Percentiles rank a stretch among this genome's conserved stretches.
phyloP scores from a whole-genome alignment of 352 stramenopile species.

The Blastocystis sp. region DNA sequence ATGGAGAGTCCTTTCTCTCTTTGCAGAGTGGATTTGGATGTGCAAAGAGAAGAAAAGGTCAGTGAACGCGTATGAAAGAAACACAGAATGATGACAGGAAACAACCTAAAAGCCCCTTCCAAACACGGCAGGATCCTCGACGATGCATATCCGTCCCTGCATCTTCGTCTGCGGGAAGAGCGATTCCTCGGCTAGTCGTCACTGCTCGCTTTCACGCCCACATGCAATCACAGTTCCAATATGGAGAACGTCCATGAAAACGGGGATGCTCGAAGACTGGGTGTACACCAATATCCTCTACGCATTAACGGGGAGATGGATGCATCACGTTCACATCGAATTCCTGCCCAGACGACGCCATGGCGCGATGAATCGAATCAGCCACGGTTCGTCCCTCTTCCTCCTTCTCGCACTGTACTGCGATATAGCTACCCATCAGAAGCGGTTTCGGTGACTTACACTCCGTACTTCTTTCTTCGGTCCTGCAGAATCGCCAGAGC shows the following conservation, averaged over 20 bases:
- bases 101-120: not conserved
- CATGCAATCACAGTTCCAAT: not conserved
- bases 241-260: not conserved
- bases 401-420: not conserved
- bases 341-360: not conserved
- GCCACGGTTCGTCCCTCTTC: not conserved
- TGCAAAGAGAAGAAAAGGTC: not conserved
- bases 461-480: conserved; percentile 20
- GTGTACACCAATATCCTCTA: not conserved
- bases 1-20: not conserved
- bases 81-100: not conserved
- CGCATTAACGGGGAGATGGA: not conserved
- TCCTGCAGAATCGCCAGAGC: conserved; percentile 19
- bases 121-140: not conserved
- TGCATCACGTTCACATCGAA: not conserved
- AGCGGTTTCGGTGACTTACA: not conserved
- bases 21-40: not conserved
- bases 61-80: not conserved
- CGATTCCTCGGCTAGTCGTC: not conserved
- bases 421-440: conserved; percentile 16
- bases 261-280: not conserved
- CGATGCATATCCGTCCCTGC: not conserved
- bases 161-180: not conserved
- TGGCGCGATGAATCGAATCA: not conserved
- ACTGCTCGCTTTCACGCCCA: not conserved